Percentiles rank a stretch among this genome's conserved stretches.
These are phyloP conservation scores for Laburnicola sp. DNA, from an alignment of 2,329 filamentous ascomycete species.

Conservation along the genomic window DNA sequence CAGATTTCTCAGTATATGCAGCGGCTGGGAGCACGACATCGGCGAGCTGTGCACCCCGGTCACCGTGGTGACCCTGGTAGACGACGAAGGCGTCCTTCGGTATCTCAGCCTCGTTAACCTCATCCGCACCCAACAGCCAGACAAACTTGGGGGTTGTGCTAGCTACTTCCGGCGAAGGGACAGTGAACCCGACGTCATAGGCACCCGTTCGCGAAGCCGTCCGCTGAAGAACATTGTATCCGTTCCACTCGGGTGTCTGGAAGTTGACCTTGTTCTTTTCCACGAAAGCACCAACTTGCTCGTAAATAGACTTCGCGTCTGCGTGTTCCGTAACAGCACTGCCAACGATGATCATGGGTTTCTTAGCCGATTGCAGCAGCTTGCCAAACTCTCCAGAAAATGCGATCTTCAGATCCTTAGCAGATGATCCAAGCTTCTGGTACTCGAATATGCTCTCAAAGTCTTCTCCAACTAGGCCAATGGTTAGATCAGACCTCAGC, in stretches of 20 bases:
- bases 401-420: slow-evolving; percentile 78
- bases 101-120: slow-evolving; percentile 80
- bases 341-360: slow-evolving; percentile 94
- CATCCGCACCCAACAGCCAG: slow-evolving; percentile 95
- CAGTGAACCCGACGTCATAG: slow-evolving; percentile 93
- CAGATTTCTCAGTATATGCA: slow-evolving; percentile 95
- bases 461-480: slow-evolving; percentile 85
- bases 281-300: slow-evolving; percentile 85
- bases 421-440: slow-evolving; percentile 81
- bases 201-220: slow-evolving; percentile 90
- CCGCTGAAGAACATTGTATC: slow-evolving; percentile 94
- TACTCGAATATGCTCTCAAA: slow-evolving; percentile 97
- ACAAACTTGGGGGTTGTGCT: slow-evolving; percentile 90
- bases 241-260: slow-evolving; percentile 88
- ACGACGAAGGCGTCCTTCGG: slow-evolving; percentile 95
- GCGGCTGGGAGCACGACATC: slow-evolving; percentile 92
- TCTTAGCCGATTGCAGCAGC: slow-evolving; percentile 84
- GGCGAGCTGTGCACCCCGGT: slow-evolving; percentile 87
- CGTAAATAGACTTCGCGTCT: slow-evolving; percentile 91
- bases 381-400: slow-evolving; percentile 88
- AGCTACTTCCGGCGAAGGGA: slow-evolving; percentile 78
- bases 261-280: slow-evolving; percentile 93
- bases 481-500: slow-evolving; percentile 90
- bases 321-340: slow-evolving; percentile 88
- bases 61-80: slow-evolving; percentile 98